Evolutionary conservation across 176 grass and related monocot genomes (phyloP).

Genomic region (Triticum dicoccoides): DNA sequence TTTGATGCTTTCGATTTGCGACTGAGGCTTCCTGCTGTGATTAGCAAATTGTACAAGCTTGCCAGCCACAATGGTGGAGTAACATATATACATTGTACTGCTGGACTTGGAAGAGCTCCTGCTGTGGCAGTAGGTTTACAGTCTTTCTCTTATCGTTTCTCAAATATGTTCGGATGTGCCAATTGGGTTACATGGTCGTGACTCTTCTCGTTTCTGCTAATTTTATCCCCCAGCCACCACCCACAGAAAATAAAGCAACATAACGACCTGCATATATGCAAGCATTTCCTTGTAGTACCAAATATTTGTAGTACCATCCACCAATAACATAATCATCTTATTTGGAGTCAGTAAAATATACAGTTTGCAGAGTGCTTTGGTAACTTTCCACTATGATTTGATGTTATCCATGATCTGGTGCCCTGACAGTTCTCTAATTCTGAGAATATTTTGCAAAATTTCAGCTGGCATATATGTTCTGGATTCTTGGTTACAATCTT

Average conservation of each 20-base stretch:
- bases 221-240: neutral
- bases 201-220: neutral
- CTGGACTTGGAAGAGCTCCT: slow-evolving; percentile 96
- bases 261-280: neutral
- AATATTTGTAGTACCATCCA: neutral
- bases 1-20: slow-evolving; percentile 99
- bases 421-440: neutral
- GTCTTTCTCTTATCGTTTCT: slow-evolving; percentile 13
- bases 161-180: neutral
- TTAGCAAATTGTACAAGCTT: slow-evolving; percentile 89
- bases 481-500: slow-evolving; percentile 65
- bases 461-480: slow-evolving; percentile 68
- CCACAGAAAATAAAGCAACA: neutral
- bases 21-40: slow-evolving; percentile 88
- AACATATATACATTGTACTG: slow-evolving; percentile 97
- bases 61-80: slow-evolving; percentile 70
- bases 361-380: neutral
- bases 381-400: neutral
- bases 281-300: neutral
- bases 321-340: neutral
- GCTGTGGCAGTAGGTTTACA: slow-evolving; percentile 70
- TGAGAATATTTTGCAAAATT: slow-evolving; percentile 15
- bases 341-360: neutral
- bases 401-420: neutral
- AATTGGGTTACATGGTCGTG: neutral